Evolutionary conservation across 768 basidiomycete genomes (phyloP).

Genomic region (Lyophyllum shimeji): DNA sequence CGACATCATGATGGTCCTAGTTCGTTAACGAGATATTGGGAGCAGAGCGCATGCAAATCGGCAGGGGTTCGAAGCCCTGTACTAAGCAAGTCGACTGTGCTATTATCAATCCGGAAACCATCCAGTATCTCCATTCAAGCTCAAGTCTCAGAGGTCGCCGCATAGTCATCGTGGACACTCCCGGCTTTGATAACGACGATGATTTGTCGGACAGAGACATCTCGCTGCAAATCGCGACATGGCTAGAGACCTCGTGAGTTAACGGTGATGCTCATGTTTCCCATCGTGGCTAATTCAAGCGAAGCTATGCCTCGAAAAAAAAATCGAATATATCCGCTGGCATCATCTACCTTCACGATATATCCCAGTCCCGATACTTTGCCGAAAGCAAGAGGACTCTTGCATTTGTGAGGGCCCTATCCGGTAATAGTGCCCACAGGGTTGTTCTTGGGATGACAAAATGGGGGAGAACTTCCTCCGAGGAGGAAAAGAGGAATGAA

Average conservation of each 20-base stretch:
- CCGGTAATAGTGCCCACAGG: background rate
- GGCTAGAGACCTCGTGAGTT: background rate
- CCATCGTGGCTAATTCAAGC: background rate
- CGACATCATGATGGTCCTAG: background rate
- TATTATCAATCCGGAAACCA: background rate
- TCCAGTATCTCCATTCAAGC: background rate
- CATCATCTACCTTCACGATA: background rate
- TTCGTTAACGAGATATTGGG: background rate
- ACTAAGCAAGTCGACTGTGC: background rate
- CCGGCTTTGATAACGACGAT: background rate
- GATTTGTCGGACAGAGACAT: background rate
- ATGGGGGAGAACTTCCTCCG: background rate
- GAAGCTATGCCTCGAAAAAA: background rate
- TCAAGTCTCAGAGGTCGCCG: background rate
- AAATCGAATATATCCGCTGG: background rate
- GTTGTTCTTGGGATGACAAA: background rate
- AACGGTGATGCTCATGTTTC: background rate
- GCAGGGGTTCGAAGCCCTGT: background rate
- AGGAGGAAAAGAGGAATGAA: background rate
- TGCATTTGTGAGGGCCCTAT: background rate
- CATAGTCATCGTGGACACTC: background rate
- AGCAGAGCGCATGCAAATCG: background rate
- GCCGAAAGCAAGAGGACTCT: background rate
- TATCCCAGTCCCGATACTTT: background rate
- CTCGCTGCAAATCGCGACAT: background rate